phyloP scores from a whole-genome alignment of 1,139 yeast genomes.

The Hansenula sp. region DNA sequence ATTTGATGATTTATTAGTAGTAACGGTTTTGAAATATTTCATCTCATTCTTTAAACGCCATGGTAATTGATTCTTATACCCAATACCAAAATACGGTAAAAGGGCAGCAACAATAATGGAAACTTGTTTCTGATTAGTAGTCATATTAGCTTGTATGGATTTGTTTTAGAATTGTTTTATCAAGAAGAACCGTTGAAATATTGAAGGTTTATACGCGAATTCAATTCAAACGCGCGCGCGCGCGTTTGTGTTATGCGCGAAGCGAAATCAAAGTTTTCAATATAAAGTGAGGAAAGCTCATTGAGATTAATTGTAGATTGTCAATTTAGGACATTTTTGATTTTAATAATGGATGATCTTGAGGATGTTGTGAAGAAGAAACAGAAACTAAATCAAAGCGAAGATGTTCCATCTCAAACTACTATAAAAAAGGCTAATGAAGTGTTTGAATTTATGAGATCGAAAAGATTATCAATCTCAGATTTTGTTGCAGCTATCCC shows the following conservation, averaged over 20 bases:
- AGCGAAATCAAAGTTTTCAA: too few relatives aligned
- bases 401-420: background rate
- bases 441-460: conserved; percentile 3
- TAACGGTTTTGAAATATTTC: conserved; percentile 76
- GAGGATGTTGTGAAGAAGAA: background rate
- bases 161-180: too few relatives aligned
- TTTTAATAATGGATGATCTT: background rate
- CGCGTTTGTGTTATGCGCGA: too few relatives aligned
- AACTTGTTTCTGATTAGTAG: conserved; percentile 32
- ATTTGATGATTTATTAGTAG: conserved; percentile 33
- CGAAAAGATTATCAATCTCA: background rate
- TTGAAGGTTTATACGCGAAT: background rate
- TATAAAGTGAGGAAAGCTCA: too few relatives aligned
- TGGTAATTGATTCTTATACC: conserved; percentile 76
- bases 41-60: conserved; percentile 87
- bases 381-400: background rate
- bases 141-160: conserved; percentile 3
- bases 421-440: conserved; percentile 4
- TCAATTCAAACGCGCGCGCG: background rate
- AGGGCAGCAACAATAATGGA: conserved; percentile 82
- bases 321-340: background rate
- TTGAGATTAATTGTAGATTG: too few relatives aligned
- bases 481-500: conserved; percentile 1
- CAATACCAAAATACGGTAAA: conserved; percentile 79
- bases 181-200: background rate